phyloP scores from a whole-genome alignment of 345 rosid species.

The Brassica nigra region DNA sequence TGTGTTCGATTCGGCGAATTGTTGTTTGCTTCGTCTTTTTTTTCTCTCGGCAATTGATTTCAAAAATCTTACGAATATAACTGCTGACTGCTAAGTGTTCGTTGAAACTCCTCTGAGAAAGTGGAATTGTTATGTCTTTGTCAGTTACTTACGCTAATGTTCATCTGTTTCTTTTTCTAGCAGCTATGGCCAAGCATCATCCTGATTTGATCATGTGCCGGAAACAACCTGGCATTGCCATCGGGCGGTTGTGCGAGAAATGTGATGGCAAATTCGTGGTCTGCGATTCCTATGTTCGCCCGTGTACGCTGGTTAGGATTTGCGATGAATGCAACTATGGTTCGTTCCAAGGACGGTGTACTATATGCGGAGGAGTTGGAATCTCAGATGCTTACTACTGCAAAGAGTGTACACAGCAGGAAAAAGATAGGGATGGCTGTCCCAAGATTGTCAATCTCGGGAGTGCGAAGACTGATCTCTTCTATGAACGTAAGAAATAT shows the following conservation, averaged over 20 bases:
- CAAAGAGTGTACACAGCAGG: constrained; percentile 78
- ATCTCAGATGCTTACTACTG: constrained; percentile 74
- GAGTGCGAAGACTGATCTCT: constrained; percentile 65
- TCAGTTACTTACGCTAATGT: not conserved
- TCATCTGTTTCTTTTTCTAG: no score
- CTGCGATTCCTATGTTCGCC: constrained; percentile 68
- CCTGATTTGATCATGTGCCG: constrained; percentile 78
- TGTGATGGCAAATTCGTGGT: constrained; percentile 71
- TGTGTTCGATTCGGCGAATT: not conserved
- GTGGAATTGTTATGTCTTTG: not conserved
- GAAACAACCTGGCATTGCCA: constrained; percentile 78
- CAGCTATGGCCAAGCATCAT: constrained; percentile 68
- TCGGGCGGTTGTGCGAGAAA: constrained; percentile 66
- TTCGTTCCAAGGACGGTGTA: constrained; percentile 73
- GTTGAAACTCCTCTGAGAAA: constrained; percentile 24
- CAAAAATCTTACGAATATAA: not conserved
- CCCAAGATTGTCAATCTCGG: constrained; percentile 69
- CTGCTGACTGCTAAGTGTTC: not conserved
- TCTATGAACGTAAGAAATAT: constrained; percentile 68
- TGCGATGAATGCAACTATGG: constrained; percentile 80
- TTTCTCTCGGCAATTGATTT: not conserved
- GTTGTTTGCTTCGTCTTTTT: not conserved
- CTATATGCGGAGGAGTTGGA: constrained; percentile 71
- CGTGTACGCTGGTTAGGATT: constrained; percentile 69
- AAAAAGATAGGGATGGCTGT: constrained; percentile 71